Conservation (phyloP, 2,329 filamentous ascomycete genomes). For the Arthrocladium fulminans region DNA sequence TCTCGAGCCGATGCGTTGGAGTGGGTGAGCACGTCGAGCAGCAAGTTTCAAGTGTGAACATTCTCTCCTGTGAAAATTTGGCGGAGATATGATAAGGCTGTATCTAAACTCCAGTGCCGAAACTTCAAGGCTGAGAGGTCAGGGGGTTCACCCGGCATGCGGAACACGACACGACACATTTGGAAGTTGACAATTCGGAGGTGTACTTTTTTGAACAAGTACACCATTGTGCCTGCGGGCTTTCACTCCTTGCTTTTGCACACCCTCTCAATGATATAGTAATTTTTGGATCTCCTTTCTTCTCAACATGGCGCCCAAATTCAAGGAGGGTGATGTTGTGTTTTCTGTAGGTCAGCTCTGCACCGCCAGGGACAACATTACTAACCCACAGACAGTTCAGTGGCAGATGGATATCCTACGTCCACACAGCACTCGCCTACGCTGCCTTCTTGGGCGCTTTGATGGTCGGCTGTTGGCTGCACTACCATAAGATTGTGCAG, state of each 20-base stretch:
- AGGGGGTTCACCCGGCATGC: not conserved
- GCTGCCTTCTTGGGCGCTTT: slow-evolving; percentile 76
- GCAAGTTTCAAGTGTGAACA: not conserved
- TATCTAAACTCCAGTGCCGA: slow-evolving; percentile 1
- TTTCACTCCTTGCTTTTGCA: slow-evolving; percentile 12
- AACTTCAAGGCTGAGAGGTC: not conserved
- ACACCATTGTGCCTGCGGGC: slow-evolving; percentile 4
- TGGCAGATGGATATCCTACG: slow-evolving; percentile 82
- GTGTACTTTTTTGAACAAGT: not conserved
- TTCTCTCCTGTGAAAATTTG: not conserved
- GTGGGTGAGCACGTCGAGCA: not conserved
- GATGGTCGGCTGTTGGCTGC: slow-evolving; percentile 67
- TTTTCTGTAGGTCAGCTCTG: slow-evolving; percentile 42
- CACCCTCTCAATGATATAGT: slow-evolving; percentile 21
- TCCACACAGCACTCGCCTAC: slow-evolving; percentile 78
- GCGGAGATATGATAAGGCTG: slow-evolving; percentile 5
- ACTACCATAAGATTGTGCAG: slow-evolving; percentile 95
- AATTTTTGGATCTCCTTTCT: slow-evolving; percentile 16
- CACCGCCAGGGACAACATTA: slow-evolving; percentile 17
- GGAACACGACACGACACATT: slow-evolving; percentile 2
- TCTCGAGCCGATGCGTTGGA: not conserved
- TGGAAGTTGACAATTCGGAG: not conserved
- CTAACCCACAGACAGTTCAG: slow-evolving; percentile 49
- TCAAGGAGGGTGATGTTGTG: slow-evolving; percentile 54
- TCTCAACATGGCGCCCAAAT: slow-evolving; percentile 49